Percentiles rank a stretch among this genome's conserved stretches.
These are phyloP conservation scores for Curvularia sp. DNA, from an alignment of 2,329 filamentous ascomycete genomes.

Conservation along the genomic window DNA sequence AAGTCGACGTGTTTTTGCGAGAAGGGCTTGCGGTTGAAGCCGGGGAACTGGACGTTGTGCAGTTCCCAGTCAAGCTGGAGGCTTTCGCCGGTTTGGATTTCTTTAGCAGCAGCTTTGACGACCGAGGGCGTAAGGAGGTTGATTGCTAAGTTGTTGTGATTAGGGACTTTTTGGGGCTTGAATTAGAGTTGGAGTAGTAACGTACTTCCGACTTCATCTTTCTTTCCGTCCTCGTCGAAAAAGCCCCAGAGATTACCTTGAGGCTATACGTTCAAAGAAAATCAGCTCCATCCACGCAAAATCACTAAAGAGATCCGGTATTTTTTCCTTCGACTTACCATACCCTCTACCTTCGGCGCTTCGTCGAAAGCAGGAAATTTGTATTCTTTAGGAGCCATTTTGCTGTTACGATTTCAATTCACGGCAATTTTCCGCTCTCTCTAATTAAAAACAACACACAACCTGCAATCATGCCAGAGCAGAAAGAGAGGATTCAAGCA, in stretches of 20 bases:
- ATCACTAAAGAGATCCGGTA: not conserved
- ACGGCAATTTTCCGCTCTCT: not conserved
- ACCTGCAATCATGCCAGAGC: too few relatives aligned
- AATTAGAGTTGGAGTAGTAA: slow-evolving; percentile 29
- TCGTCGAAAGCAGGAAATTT: slow-evolving; percentile 45
- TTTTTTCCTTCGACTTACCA: slow-evolving; percentile 10
- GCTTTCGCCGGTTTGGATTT: slow-evolving; percentile 60
- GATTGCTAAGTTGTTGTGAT: slow-evolving; percentile 23
- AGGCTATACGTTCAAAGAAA: slow-evolving; percentile 14
- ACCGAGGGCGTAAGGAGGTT: slow-evolving; percentile 59
- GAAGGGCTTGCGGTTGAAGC: slow-evolving; percentile 60
- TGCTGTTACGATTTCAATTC: not conserved
- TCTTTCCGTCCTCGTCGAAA: slow-evolving; percentile 45
- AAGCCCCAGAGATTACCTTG: slow-evolving; percentile 46
- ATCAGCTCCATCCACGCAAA: not conserved
- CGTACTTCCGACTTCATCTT: slow-evolving; percentile 62
- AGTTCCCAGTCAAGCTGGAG: slow-evolving; percentile 64
- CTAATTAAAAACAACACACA: too few relatives aligned
- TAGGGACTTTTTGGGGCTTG: too few relatives aligned
- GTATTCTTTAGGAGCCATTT: slow-evolving; percentile 23
- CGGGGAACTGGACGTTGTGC: slow-evolving; percentile 63
- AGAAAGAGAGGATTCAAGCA: too few relatives aligned
- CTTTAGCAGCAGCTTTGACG: slow-evolving; percentile 57
- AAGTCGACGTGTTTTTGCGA: slow-evolving; percentile 60
- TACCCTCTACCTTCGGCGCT: slow-evolving; percentile 38